Evolutionary conservation across 2,329 filamentous ascomycete species (phyloP), one percentile per base, ranked within the genome.

Genomic region (Trichophyton equinum): DNA sequence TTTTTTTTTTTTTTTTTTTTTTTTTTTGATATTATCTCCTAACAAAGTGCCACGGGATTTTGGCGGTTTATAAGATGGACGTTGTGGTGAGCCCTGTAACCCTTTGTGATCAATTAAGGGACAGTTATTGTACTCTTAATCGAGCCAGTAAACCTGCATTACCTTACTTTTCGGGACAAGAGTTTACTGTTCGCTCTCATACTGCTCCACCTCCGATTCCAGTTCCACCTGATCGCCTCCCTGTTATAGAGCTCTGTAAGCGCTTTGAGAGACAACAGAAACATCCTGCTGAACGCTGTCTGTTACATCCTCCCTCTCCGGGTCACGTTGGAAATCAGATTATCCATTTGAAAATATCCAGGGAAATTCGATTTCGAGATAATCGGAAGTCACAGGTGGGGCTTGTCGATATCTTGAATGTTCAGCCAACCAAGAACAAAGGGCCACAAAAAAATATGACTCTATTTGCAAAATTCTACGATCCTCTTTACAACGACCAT

Each of bases 401-500:
- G n/a, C 15, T 18, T 18, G 40, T 44, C n/a, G 40, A 44, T 44
- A 44, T 44, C n/a, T 44, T 44, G n/a, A 15, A 44, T 44, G 40
- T 44, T 7, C 4, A 44, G 2, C 40, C 40, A n/a, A 44, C 40
- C 40, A 44, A 44, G n/a, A 15, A n/a, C 40, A 6, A 44, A 44
- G 40, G 40, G n/a, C 40, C 40, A 44, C 15, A n/a, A 7, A n/a
- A n/a, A 18, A 44, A 44, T 18, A 44, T n/a, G 15, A 44, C 40
- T 44, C n/a, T 42, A 4, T 22, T 58, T 8, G 56, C 56, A 5
- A 58, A 58, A 42, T 42, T 58, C 7, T 58, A 58, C 15, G 56
- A 58, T 22, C 56, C 56, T 25, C 56, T 58, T 58, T 42, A 58
- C 25, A 22, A 25, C n/a, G 56, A 58, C 33, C 56, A 40, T 40